phyloP scores from a whole-genome alignment of 805 yeast genomes.

The Sporopachydermia lactativora region DNA sequence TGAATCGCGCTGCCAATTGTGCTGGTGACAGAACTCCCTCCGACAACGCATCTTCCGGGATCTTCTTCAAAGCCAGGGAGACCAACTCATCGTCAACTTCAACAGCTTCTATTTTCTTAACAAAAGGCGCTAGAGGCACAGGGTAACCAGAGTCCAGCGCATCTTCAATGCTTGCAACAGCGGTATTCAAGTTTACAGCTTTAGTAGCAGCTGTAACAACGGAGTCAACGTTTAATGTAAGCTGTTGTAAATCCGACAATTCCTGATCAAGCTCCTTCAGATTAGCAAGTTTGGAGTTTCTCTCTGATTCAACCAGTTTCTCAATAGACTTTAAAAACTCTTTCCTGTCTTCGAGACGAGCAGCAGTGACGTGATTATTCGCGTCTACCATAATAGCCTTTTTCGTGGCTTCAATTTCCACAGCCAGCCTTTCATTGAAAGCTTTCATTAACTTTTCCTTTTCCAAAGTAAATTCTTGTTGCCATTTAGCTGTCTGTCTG shows the following conservation, averaged over 20 bases:
- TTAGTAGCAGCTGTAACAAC: conserved; percentile 24
- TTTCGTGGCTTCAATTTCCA: conserved; percentile 57
- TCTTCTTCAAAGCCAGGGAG: conserved; percentile 29
- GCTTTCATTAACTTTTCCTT: conserved; percentile 45
- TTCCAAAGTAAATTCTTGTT: conserved; percentile 46
- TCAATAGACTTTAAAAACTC: conserved; percentile 46
- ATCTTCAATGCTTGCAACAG: conserved; percentile 28
- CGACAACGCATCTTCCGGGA: conserved; percentile 30
- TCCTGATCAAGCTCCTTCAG: conserved; percentile 44
- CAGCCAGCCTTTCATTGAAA: conserved; percentile 39
- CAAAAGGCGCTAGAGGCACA: conserved; percentile 20
- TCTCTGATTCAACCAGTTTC: conserved; percentile 52
- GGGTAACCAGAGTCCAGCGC: conserved; percentile 26
- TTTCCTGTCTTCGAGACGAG: conserved; percentile 54
- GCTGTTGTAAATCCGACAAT: conserved; percentile 38
- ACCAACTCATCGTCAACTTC: conserved; percentile 36
- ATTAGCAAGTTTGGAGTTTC: conserved; percentile 65
- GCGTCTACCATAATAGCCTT: conserved; percentile 55
- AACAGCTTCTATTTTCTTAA: conserved; percentile 13
- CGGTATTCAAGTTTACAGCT: conserved; percentile 28
- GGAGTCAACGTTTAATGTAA: conserved; percentile 23
- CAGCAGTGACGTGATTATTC: conserved; percentile 53
- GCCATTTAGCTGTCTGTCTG: conserved; percentile 39
- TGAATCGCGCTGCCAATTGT: conserved; percentile 72
- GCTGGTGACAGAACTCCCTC: conserved; percentile 60